A percentile compares a stretch with the other conserved stretches of the same genome.
Evolutionary conservation across 1,139 yeast species (phyloP).

Genomic region (Arxiozyma slooffiae): DNA sequence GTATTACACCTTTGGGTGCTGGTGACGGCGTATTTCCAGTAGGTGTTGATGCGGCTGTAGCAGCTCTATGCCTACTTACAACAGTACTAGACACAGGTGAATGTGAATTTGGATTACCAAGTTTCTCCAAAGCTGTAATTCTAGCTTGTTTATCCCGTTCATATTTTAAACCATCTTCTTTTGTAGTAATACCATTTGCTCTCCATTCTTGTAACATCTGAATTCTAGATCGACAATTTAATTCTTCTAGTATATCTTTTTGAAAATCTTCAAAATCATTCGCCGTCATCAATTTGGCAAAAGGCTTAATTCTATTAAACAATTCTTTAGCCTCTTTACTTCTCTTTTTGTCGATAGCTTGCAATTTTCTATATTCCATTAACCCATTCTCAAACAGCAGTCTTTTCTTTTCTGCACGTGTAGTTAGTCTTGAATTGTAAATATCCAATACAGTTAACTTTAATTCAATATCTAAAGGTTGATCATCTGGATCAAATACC

Average conservation of each 20-base stretch:
- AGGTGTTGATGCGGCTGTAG: neutral
- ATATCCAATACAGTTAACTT: constrained; percentile 81
- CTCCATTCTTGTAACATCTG: constrained; percentile 92
- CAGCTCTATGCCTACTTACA: constrained; percentile 20
- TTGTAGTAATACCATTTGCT: constrained; percentile 70
- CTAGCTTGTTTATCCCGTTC: constrained; percentile 77
- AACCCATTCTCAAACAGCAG: constrained; percentile 64
- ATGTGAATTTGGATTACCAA: constrained; percentile 33
- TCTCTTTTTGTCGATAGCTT: constrained; percentile 56
- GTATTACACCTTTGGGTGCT: neutral
- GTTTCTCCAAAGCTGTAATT: constrained; percentile 49
- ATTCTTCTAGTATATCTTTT: constrained; percentile 64
- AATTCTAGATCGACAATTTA: constrained; percentile 69
- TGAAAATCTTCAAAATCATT: constrained; percentile 69
- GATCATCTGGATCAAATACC: constrained; percentile 90
- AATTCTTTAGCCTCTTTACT: constrained; percentile 85
- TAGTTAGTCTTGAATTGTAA: constrained; percentile 77
- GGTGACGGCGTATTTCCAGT: neutral
- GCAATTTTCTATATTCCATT: constrained; percentile 66
- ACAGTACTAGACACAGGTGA: constrained; percentile 3
- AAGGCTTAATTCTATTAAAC: constrained; percentile 64
- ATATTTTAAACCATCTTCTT: constrained; percentile 75
- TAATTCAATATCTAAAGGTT: constrained; percentile 75
- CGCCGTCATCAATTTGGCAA: constrained; percentile 69
- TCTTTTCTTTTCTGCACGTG: constrained; percentile 89